Percentiles rank a stretch among this genome's conserved stretches.
These are phyloP conservation scores for Lachancea sp. DNA, from an alignment of 805 yeast genomes.

Conservation along the genomic window DNA sequence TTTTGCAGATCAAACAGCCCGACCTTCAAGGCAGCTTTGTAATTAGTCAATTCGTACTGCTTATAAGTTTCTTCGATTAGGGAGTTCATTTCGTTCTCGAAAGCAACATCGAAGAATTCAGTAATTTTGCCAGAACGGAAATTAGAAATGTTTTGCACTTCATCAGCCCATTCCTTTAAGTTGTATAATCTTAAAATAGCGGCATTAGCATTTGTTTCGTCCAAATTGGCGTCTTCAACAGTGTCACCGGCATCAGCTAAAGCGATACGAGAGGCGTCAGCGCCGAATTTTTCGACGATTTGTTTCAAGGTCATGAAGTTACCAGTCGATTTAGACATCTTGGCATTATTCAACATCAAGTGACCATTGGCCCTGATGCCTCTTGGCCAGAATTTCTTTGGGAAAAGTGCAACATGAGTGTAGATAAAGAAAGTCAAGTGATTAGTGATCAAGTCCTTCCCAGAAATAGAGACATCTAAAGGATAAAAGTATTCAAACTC, in stretches of 20 bases:
- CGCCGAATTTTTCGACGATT: conserved; percentile 83
- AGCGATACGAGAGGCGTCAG: conserved; percentile 96
- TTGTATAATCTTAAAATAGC: conserved; percentile 90
- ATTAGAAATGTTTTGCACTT: conserved; percentile 44
- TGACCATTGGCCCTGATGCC: conserved; percentile 96
- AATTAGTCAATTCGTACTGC: conserved; percentile 66
- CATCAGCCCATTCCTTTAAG: conserved; percentile 94
- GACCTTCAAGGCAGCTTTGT: conserved; percentile 80
- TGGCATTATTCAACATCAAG: conserved; percentile 87
- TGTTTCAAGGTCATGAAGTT: conserved; percentile 89
- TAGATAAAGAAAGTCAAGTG: conserved; percentile 95
- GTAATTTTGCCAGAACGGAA: conserved; percentile 51
- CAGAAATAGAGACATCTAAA: conserved; percentile 83
- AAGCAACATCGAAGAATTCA: conserved; percentile 77
- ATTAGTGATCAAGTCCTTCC: conserved; percentile 95
- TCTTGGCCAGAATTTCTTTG: conserved; percentile 83
- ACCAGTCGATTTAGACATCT: conserved; percentile 98
- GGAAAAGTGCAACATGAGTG: conserved; percentile 88
- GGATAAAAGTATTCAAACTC: conserved; percentile 98
- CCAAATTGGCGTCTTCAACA: conserved; percentile 96
- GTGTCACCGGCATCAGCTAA: conserved; percentile 98
- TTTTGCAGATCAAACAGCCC: conserved; percentile 94
- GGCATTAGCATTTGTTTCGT: conserved; percentile 93
- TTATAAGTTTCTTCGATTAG: conserved; percentile 69
- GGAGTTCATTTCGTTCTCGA: conserved; percentile 87